A percentile compares a stretch with the other conserved stretches of the same genome.
These are phyloP conservation scores for Nephelium lappaceum DNA, from an alignment of 345 rosid species.

Conservation along the genomic window DNA sequence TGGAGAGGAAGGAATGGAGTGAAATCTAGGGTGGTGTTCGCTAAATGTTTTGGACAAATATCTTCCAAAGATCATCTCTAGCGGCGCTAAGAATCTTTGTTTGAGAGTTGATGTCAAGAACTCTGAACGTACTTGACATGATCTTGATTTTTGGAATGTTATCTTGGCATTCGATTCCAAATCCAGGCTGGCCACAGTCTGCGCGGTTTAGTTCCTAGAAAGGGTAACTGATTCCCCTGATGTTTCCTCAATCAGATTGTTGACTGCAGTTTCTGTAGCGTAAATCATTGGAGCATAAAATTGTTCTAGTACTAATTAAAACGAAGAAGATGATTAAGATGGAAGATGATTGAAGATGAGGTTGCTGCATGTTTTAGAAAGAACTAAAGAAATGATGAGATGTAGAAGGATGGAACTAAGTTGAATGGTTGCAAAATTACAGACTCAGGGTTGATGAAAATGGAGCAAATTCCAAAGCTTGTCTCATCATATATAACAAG, in stretches of 20 bases:
- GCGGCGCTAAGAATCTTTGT: slow-evolving; percentile 19
- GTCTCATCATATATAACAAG: too few species aligned
- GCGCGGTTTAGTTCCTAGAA: slow-evolving; percentile 35
- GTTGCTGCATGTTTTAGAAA: neutral
- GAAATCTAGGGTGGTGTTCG: slow-evolving; percentile 14
- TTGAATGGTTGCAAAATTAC: neutral
- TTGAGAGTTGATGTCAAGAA: slow-evolving; percentile 3
- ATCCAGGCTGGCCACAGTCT: slow-evolving; percentile 32
- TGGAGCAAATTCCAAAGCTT: too few species aligned
- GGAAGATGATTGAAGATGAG: neutral
- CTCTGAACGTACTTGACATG: slow-evolving; percentile 1
- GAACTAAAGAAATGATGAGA: neutral
- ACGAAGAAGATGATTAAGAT: neutral
- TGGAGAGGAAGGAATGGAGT: neutral
- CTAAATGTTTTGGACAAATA: neutral
- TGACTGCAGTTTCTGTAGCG: slow-evolving; percentile 24
- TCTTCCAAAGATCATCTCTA: slow-evolving; percentile 26
- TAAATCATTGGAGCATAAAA: neutral
- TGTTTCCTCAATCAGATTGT: slow-evolving; percentile 28
- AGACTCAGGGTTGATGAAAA: neutral
- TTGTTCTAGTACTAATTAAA: neutral
- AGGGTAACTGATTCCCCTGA: slow-evolving; percentile 27
- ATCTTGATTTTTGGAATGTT: slow-evolving; percentile 19
- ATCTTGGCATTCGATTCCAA: slow-evolving; percentile 24
- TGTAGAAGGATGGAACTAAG: neutral